Evolutionary conservation across 257 asterid species (phyloP).

Genomic region (Fraxinus pennsylvanica): DNA sequence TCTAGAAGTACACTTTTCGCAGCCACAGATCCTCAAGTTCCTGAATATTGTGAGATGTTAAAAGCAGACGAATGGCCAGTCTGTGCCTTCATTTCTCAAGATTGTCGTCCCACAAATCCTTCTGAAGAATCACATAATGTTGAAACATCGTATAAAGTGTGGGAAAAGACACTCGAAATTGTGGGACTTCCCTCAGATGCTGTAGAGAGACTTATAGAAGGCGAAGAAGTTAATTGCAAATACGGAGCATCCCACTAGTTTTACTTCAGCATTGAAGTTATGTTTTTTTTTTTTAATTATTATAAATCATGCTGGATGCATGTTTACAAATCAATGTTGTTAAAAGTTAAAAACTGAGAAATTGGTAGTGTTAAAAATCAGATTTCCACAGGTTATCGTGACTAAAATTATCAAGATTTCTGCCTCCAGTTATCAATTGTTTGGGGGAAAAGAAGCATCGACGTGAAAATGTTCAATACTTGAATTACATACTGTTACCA

Average conservation of each 20-base stretch:
- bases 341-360: too few relatives aligned
- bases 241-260: slow-evolving; percentile 29
- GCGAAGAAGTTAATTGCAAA: slow-evolving; percentile 67
- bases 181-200: slow-evolving; percentile 86
- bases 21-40: slow-evolving; percentile 91
- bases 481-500: too few relatives aligned
- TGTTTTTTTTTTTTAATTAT: too few relatives aligned
- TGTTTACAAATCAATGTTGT: too few relatives aligned
- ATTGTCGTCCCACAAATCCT: slow-evolving; percentile 90
- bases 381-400: too few relatives aligned
- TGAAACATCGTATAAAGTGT: slow-evolving; percentile 66
- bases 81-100: slow-evolving; percentile 82
- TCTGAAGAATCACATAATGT: slow-evolving; percentile 84
- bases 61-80: slow-evolving; percentile 98
- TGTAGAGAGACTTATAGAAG: slow-evolving; percentile 79
- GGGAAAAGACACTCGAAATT: slow-evolving; percentile 87
- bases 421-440: too few relatives aligned
- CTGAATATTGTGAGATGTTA: slow-evolving; percentile 75
- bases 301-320: too few relatives aligned
- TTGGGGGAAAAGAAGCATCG: too few relatives aligned
- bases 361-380: too few relatives aligned
- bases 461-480: too few relatives aligned
- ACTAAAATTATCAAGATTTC: too few relatives aligned
- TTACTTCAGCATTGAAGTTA: too few relatives aligned
- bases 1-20: slow-evolving; percentile 93